Base-by-base conservation (phyloP, 2,329 filamentous ascomycete species). In the Ophiosphaerella korrae region DNA sequence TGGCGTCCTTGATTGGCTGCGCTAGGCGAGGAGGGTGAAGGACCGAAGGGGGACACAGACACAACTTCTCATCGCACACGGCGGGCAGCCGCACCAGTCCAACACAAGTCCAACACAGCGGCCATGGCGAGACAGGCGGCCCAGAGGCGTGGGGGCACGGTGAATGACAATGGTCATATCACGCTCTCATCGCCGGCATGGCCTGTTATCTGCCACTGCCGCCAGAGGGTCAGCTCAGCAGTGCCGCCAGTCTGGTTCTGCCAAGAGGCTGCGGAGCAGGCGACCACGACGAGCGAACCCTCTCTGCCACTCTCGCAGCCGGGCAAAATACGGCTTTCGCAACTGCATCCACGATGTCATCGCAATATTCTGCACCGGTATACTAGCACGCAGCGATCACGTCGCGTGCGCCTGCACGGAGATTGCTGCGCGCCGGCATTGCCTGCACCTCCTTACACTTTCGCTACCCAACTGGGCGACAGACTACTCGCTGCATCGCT, bases 151-250 rank as follows among this genome's bases (percentile, higher is more conserved):
- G 59, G 63, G 59, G 58, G 62, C 46, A 47, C 44, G 45, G 51
- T 40, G 47, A 48, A 62, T 59, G 46, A 54, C 49, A 24, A 55
- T 66, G 59, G 64, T 71, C 67, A 71, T 70, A 69, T 68, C 63
- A 51, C 53, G n/a, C 52, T 63, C 61, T 62, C 68, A 68, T 65
- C 66, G 61, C 48, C 56, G 58, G 53, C 51, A 55, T 54, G 58
- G 55, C 55, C 52, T 64, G 68, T 71, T 72, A 72, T 72, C 69
- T 64, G 11, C 26, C 11, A 29, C 18, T 21, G 18, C 18, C 1
- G 18, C 18, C 18, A 21, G 18, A 21, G 18, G 18, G 18, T 21
- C 26, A 29, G 26, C 26, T 53, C 50, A 44, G 44, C 51, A 43
- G 38, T 56, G 57, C 66, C 67, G 59, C 47, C 55, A 54, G 50